Percentiles rank a stretch among this genome's conserved stretches.
Conservation (phyloP, 169 alveolate genomes). For the Plasmodium gonderi region DNA sequence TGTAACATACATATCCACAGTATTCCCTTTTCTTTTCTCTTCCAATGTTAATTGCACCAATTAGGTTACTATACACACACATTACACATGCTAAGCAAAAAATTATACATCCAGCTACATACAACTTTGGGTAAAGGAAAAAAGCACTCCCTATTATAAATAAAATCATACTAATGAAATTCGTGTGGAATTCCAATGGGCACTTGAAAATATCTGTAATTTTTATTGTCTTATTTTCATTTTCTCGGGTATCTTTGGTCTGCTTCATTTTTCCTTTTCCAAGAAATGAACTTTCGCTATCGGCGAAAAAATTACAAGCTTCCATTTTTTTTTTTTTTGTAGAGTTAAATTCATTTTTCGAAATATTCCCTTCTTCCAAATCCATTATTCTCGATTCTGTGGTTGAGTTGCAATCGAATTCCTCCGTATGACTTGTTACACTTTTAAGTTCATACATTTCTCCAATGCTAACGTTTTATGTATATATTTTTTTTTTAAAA, state of each 20-base stretch:
- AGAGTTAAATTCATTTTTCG: background rate
- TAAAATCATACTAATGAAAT: constrained; percentile 38
- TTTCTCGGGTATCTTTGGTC: background rate
- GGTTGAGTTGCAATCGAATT: constrained; percentile 18
- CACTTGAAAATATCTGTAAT: constrained; percentile 18
- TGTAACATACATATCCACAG: constrained; percentile 22
- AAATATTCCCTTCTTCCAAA: constrained; percentile 6
- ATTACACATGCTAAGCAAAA: constrained; percentile 47
- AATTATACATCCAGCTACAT: constrained; percentile 48
- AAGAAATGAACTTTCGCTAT: background rate
- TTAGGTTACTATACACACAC: constrained; percentile 33
- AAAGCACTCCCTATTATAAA: constrained; percentile 61
- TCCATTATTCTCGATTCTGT: constrained; percentile 1
- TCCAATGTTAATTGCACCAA: background rate
- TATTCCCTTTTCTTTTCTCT: constrained; percentile 7
- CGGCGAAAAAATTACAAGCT: background rate
- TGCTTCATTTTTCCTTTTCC: background rate
- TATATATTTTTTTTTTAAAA: background rate
- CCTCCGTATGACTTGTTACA: constrained; percentile 11
- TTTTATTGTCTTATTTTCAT: constrained; percentile 6
- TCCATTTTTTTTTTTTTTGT: constrained; percentile 8
- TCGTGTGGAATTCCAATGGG: constrained; percentile 33
- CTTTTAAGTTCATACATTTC: constrained; percentile 20
- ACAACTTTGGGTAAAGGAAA: constrained; percentile 9
- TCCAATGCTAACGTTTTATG: background rate